Conservation (phyloP, 768 basidiomycete genomes). For the Clitopilus passeckerianus region DNA sequence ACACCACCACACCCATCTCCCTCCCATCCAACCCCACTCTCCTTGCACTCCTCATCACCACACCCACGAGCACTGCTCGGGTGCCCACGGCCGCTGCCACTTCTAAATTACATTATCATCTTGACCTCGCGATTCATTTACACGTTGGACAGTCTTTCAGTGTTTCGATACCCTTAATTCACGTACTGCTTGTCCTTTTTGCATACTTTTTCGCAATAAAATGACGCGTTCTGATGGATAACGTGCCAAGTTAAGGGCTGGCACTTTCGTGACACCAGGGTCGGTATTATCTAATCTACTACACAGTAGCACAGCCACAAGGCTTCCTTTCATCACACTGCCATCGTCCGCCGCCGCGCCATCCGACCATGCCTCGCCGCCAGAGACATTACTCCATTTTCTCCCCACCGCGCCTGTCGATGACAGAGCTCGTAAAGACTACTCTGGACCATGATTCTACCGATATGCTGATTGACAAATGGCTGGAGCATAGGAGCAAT, state of each 20-base stretch:
- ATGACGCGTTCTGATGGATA: neutral
- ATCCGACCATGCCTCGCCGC: slow-evolving; percentile 32
- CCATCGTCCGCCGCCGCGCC: slow-evolving; percentile 4
- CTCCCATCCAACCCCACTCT: neutral
- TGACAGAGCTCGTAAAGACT: slow-evolving; percentile 77
- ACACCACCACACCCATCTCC: neutral
- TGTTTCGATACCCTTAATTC: neutral
- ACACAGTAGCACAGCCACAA: slow-evolving; percentile 11
- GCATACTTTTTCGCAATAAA: neutral
- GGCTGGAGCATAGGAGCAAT: slow-evolving; percentile 66
- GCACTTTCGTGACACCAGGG: slow-evolving; percentile 19
- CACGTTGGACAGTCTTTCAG: neutral
- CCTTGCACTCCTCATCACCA: slow-evolving; percentile 1
- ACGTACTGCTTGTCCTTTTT: neutral
- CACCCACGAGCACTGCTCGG: slow-evolving; percentile 3
- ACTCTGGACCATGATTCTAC: slow-evolving; percentile 74
- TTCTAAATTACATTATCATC: neutral
- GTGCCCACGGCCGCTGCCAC: slow-evolving; percentile 1
- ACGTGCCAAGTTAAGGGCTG: slow-evolving; percentile 21
- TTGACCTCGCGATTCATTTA: neutral
- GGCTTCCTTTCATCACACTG: slow-evolving; percentile 10
- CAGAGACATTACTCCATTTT: slow-evolving; percentile 57
- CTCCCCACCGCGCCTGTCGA: slow-evolving; percentile 59
- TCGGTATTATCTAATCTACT: slow-evolving; percentile 16
- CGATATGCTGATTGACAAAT: slow-evolving; percentile 77